phyloP scores from a whole-genome alignment of 306 rosid species.

The Pyrus pyrifolia region DNA sequence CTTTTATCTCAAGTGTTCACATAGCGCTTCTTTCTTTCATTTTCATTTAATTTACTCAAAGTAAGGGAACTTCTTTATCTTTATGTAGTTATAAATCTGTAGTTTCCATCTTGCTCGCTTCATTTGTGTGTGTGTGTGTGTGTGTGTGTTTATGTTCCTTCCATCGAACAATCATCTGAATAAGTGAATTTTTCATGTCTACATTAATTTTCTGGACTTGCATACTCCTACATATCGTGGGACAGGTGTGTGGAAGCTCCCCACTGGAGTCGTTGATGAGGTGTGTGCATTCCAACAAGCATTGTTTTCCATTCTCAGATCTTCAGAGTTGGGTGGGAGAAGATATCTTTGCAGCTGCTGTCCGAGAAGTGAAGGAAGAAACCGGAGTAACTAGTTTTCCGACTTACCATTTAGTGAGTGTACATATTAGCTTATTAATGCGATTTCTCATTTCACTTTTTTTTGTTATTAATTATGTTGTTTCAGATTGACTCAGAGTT shows the following conservation, averaged over 20 bases:
- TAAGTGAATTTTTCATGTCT: background rate
- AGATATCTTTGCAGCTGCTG: slow-evolving; percentile 67
- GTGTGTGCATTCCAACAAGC: slow-evolving; percentile 23
- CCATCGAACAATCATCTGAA: background rate
- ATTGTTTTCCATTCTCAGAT: background rate
- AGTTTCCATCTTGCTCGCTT: background rate
- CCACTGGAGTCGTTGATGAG: slow-evolving; percentile 81
- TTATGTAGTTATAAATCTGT: background rate
- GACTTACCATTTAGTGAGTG: background rate
- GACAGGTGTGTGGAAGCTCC: slow-evolving; percentile 68
- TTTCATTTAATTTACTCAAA: no score
- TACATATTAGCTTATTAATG: background rate
- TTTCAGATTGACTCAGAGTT: slow-evolving; percentile 76
- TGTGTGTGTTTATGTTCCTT: background rate
- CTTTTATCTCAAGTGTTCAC: background rate
- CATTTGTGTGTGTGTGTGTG: background rate
- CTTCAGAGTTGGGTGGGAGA: slow-evolving; percentile 44
- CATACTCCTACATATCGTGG: slow-evolving; percentile 24
- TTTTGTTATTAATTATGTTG: slow-evolving; percentile 16
- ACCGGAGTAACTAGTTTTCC: slow-evolving; percentile 57
- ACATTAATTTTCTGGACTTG: background rate
- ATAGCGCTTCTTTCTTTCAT: no score
- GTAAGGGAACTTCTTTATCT: background rate
- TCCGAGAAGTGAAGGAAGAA: slow-evolving; percentile 87
- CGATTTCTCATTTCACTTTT: background rate